A percentile compares a stretch with the other conserved stretches of the same genome.
Conservation (phyloP, 139 green algal genomes). For the Closterium sp. region DNA sequence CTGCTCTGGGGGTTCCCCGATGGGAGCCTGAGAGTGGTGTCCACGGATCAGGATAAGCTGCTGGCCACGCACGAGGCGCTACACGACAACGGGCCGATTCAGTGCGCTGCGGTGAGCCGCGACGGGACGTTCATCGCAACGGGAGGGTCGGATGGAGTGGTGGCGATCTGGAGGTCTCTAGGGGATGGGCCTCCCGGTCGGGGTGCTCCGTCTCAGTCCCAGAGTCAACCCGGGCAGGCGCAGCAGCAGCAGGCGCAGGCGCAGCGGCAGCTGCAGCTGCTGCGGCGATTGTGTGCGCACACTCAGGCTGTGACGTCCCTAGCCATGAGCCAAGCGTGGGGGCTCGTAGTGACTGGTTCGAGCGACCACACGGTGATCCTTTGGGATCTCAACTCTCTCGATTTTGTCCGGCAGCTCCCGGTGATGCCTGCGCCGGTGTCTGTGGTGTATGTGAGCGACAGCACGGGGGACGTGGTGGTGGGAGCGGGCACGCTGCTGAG, state of each 20-base stretch:
- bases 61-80: conserved; percentile 42
- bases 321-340: conserved; percentile 48
- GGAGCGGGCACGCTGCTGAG: conserved; percentile 3
- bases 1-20: conserved; percentile 66
- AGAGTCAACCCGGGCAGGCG: background rate
- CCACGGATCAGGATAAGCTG: conserved; percentile 57
- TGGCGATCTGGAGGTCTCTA: conserved; percentile 20
- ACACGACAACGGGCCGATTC: conserved; percentile 26
- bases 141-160: conserved; percentile 33
- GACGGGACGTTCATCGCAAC: conserved; percentile 38
- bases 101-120: conserved; percentile 32
- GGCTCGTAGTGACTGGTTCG: conserved; percentile 60
- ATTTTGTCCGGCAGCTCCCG: conserved; percentile 46
- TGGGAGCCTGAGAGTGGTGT: conserved; percentile 41
- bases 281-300: conserved; percentile 60
- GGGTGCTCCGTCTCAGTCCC: background rate
- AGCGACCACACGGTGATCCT: conserved; percentile 66
- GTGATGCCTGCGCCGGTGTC: conserved; percentile 23
- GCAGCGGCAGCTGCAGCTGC: conserved; percentile 53
- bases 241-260: background rate
- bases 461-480: conserved; percentile 36
- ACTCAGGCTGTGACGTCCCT: conserved; percentile 66
- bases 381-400: conserved; percentile 58
- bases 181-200: background rate
- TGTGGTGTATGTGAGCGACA: conserved; percentile 29